Evolutionary conservation across 176 grass and related monocot species (phyloP), one percentile per base, ranked within the genome.

Genomic region (Cenchrus americanus): DNA sequence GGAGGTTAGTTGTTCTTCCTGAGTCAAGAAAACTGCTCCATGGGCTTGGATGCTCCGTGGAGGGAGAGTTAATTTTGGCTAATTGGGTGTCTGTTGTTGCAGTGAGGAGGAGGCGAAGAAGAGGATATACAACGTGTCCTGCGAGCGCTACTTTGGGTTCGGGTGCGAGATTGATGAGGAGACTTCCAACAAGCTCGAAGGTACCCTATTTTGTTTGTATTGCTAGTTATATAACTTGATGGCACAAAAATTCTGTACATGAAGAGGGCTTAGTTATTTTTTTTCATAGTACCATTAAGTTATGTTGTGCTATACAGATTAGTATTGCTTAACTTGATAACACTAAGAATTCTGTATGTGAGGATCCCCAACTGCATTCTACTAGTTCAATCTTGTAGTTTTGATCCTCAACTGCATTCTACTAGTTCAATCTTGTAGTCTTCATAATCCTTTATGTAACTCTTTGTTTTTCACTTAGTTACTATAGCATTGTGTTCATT

Each of bases 111-210:
- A 94, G 86, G 91, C 93, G 13, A 99, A 96, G 89, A 96, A 74
- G 91, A 90, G 43, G 65, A 99, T 99, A 49, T 99, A 96, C 69
- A 96, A 96, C n/a, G 96, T 99, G 42, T 99, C 96, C 58, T 99
- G 96, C 19, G 96, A 99, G 30, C 91, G 93, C 0, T 99, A 99
- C 72, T 99, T 96, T 48, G 96, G 93, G 26, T 99, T 99, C 27
- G 96, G 93, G 9, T 99, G 96, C 34, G 93, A 99, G 71, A 92
- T 99, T 82, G 93, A 93, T 24, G 93, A 99, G 61, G 93, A 96
- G 57, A 92, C 91, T 0, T 99, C 96, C 30, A 94, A 91, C 76
- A 96, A 96, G 78, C 91, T 96, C 14, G 93, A 99, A 99, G 96
- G 93, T 98, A 63, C 0, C 15, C 34, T 37, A 37, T 37, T 37